Percentiles rank a stretch among this genome's conserved stretches.
Evolutionary conservation across 192 early-diverging fungal species (phyloP).

Genomic region (Linnemannia exigua): DNA sequence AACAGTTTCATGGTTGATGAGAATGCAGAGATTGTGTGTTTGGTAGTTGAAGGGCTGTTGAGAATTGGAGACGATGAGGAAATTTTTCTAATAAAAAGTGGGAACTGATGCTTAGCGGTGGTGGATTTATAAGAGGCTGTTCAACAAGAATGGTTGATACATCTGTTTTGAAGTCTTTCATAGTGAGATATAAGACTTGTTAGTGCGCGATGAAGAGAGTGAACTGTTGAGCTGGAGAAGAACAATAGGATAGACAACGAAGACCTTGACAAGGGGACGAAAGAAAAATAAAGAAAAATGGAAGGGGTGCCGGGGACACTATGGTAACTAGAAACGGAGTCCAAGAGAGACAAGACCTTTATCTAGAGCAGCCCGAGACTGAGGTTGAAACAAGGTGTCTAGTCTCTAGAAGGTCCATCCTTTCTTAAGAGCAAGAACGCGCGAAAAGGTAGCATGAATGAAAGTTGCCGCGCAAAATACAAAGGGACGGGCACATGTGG

Average conservation of each 20-base stretch:
- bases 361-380: neutral
- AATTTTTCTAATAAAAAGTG: neutral
- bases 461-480: neutral
- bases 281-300: neutral
- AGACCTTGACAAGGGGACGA: neutral
- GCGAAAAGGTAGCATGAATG: neutral
- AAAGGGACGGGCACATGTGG: neutral
- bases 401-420: neutral
- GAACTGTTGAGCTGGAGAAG: neutral
- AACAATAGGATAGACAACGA: neutral
- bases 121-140: no score
- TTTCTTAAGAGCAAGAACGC: neutral
- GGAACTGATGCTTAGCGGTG: no score
- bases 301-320: neutral
- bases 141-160: no score
- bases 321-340: neutral
- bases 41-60: neutral
- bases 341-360: neutral
- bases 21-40: neutral
- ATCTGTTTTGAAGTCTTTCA: no score
- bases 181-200: no score
- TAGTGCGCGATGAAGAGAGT: no score
- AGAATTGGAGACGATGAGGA: neutral
- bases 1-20: conserved; percentile 1
- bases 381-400: neutral